phyloP scores from a whole-genome alignment of 176 grass and related monocot species.

The Zea mays region Zm-B73-REFERENCE-NAM-5.0 NC_050097.1:221345001-221345500 shows the following conservation, averaged over 20 bases:
- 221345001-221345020: background rate
- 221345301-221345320: background rate
- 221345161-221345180: background rate
- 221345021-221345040: background rate
- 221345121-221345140: background rate
- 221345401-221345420: background rate
- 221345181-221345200: background rate
- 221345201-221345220: background rate
- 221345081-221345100: background rate
- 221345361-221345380: background rate
- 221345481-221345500: slow-evolving; percentile 98
- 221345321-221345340: background rate
- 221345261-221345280: background rate
- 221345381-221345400: background rate
- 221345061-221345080: background rate
- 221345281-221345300: slow-evolving; percentile 13
- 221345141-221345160: slow-evolving; percentile 10
- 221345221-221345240: background rate
- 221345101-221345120: slow-evolving; percentile 3
- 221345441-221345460: slow-evolving; percentile 15
- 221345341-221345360: background rate
- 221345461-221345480: slow-evolving; percentile 86
- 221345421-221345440: background rate
- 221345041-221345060: background rate
- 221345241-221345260: background rate